Evolutionary conservation across 441 rosid genomes (phyloP).

Genomic region (Populus hybrid): DNA sequence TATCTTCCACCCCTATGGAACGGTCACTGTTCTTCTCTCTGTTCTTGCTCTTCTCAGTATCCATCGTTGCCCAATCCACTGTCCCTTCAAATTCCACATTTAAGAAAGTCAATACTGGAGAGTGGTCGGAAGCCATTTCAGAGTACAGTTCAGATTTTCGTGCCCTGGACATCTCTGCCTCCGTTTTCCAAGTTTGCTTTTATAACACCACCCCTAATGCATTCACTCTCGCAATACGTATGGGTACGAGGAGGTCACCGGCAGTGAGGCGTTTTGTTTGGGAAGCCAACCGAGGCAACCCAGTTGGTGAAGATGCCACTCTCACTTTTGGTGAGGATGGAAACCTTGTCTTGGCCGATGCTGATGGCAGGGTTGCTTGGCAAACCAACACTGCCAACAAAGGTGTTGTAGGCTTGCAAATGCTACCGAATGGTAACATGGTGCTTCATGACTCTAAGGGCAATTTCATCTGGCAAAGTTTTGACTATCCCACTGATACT

Average conservation of each 20-base stretch:
- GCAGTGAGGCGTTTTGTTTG: slow-evolving; percentile 53
- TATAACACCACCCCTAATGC: slow-evolving; percentile 76
- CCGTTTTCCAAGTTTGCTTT: slow-evolving; percentile 65
- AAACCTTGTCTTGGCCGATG: slow-evolving; percentile 57
- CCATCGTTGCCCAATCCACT: slow-evolving; percentile 26
- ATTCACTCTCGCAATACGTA: slow-evolving; percentile 59
- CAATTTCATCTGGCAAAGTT: slow-evolving; percentile 64
- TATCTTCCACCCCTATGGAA: background rate
- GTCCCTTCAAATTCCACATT: slow-evolving; percentile 51
- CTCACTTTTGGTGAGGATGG: slow-evolving; percentile 52
- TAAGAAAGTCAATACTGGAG: slow-evolving; percentile 46
- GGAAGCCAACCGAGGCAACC: slow-evolving; percentile 65
- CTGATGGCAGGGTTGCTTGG: slow-evolving; percentile 59
- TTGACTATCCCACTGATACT: slow-evolving; percentile 70
- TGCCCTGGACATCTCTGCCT: slow-evolving; percentile 16
- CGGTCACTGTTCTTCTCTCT: slow-evolving; percentile 15
- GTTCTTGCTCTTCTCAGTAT: slow-evolving; percentile 23
- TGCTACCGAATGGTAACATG: slow-evolving; percentile 63
- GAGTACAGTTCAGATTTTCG: slow-evolving; percentile 52
- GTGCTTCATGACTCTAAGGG: slow-evolving; percentile 54
- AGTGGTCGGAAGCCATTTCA: slow-evolving; percentile 36
- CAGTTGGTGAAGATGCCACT: slow-evolving; percentile 55
- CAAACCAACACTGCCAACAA: slow-evolving; percentile 65
- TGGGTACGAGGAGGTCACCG: slow-evolving; percentile 45
- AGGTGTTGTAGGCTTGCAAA: slow-evolving; percentile 51